Percentiles rank a stretch among this genome's conserved stretches.
phyloP scores from a whole-genome alignment of 768 basidiomycete genomes.

The Leccinellum luteum region DNA sequence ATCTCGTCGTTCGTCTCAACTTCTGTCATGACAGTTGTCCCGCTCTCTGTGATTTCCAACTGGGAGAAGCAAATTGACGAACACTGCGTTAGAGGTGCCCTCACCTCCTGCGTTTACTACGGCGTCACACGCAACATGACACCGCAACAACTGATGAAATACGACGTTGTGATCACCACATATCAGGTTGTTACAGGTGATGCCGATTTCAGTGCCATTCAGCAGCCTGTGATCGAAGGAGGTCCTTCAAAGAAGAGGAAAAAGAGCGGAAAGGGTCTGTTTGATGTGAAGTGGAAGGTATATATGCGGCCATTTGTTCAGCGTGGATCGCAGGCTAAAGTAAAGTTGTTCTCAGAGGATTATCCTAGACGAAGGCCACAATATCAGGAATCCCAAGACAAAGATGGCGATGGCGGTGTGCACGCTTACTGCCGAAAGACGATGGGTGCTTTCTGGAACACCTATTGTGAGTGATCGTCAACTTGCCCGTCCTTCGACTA shows the following conservation, averaged over 20 bases:
- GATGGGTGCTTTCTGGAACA: constrained; percentile 82
- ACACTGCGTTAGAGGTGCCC: constrained; percentile 53
- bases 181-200: constrained; percentile 72
- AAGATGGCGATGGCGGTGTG: constrained; percentile 76
- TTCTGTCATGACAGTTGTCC: constrained; percentile 51
- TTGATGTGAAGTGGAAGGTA: constrained; percentile 81
- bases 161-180: constrained; percentile 82
- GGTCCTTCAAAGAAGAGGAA: constrained; percentile 52
- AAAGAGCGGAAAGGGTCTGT: constrained; percentile 56
- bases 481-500: neutral
- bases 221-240: constrained; percentile 11
- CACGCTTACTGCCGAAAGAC: constrained; percentile 62
- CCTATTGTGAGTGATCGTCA: constrained; percentile 66
- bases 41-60: constrained; percentile 82
- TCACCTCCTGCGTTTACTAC: constrained; percentile 68
- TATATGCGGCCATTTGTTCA: neutral
- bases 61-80: constrained; percentile 85
- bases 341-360: constrained; percentile 48
- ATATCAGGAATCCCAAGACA: constrained; percentile 80
- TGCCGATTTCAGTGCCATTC: constrained; percentile 26
- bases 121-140: constrained; percentile 61
- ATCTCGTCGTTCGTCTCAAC: neutral
- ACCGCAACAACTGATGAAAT: constrained; percentile 56
- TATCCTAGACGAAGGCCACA: constrained; percentile 88
- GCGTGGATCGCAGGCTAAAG: neutral